Evolutionary conservation across 176 grass and related monocot genomes (phyloP).

Genomic region (Pontederia paniculata): DNA sequence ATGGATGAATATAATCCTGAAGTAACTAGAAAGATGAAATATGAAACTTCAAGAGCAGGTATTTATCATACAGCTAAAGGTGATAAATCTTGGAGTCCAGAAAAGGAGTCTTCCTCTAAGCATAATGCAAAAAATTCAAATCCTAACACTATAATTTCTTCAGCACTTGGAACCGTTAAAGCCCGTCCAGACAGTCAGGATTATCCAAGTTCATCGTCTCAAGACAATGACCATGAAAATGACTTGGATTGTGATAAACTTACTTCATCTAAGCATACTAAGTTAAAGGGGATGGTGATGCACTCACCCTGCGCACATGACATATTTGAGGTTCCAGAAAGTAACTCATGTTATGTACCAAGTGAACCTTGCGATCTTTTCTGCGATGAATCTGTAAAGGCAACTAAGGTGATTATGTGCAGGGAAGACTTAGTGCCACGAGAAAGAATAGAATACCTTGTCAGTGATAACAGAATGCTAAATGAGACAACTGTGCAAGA

Average conservation of each 20-base stretch:
- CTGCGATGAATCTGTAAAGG: background rate
- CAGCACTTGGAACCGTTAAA: background rate
- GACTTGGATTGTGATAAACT: background rate
- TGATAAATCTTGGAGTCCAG: background rate
- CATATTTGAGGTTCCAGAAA: slow-evolving; percentile 19
- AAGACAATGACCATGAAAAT: background rate
- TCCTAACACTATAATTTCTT: background rate
- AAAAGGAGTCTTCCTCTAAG: slow-evolving; percentile 14
- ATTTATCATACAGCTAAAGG: background rate
- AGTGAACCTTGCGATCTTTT: background rate
- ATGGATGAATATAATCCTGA: slow-evolving; percentile 8
- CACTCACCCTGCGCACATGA: slow-evolving; percentile 4
- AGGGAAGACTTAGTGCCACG: background rate
- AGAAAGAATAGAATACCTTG: background rate
- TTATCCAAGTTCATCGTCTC: background rate
- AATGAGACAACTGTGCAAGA: background rate
- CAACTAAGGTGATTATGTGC: background rate
- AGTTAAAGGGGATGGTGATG: slow-evolving; percentile 13
- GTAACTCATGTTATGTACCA: background rate
- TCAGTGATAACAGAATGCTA: background rate
- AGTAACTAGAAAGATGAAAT: slow-evolving; percentile 19
- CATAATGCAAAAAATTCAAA: slow-evolving; percentile 10
- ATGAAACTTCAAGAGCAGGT: slow-evolving; percentile 2
- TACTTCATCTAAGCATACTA: slow-evolving; percentile 11
- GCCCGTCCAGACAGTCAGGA: background rate